Percentiles rank a stretch among this genome's conserved stretches.
These are phyloP conservation scores for Saccharomycopsis sp. DNA, from an alignment of 805 yeast species.

Conservation along the genomic window DNA sequence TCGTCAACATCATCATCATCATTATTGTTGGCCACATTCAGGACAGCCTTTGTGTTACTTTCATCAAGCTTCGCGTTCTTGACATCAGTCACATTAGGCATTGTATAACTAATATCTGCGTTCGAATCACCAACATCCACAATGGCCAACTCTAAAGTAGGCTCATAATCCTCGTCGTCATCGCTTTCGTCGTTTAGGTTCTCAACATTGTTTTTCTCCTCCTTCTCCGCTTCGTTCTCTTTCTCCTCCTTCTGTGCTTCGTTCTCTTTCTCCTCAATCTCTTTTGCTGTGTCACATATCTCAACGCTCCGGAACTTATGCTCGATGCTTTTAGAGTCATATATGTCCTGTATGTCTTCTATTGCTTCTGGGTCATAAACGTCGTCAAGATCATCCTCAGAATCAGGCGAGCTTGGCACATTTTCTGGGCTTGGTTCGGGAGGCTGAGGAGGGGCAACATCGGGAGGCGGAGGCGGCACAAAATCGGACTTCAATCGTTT, in stretches of 20 bases:
- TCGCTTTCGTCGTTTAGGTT: background rate
- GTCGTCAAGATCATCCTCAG: background rate
- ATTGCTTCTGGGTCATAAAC: conserved; percentile 7
- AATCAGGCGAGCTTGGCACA: background rate
- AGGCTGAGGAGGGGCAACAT: background rate
- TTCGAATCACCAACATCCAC: background rate
- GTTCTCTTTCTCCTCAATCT: background rate
- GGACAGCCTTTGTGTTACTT: background rate
- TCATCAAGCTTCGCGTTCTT: too few species aligned
- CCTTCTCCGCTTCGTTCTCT: too few species aligned
- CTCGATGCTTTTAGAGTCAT: background rate
- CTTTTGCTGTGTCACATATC: background rate
- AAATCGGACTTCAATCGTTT: background rate
- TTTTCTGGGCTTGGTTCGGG: background rate
- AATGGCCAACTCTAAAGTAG: background rate
- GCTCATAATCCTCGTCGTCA: background rate
- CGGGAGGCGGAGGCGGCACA: background rate
- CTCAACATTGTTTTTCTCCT: background rate
- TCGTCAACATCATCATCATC: conserved; percentile 2
- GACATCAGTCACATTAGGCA: too few species aligned
- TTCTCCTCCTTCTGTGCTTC: background rate
- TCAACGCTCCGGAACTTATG: background rate
- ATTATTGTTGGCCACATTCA: background rate
- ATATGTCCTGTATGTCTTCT: background rate
- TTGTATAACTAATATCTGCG: background rate